Base-by-base conservation (phyloP, 192 early-diverging fungal genomes). In the Kickxella alabastrina region DNA sequence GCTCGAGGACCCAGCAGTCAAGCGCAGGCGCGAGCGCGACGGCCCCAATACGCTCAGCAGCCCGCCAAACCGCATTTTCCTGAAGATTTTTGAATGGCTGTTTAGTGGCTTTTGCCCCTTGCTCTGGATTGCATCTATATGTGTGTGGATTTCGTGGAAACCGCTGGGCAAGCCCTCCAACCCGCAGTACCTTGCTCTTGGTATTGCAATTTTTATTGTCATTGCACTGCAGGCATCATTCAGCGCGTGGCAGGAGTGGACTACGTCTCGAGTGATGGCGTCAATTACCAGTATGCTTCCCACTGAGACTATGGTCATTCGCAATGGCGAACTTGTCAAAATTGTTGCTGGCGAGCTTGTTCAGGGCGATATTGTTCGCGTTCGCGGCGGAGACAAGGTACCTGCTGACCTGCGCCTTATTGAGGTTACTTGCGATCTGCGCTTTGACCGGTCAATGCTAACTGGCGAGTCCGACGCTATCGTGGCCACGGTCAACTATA, bases 381-480 rank as follows among this genome's bases (percentile, higher is more conserved):
- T 89, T 4, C 65, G 53, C 0, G 40, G 79, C 23, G 87, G 87
- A 15, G 57, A 80, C 46, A 81, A 80, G 44, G 80, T 90, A n/a
- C 88, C 88, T 27, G 86, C 86, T 13, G 88, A 90, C 50, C 18
- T 78, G 23, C 61, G 83, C 10, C 40, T 90, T 24, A 60, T 87
- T 10, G 57, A 84, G 66, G 80, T 82, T 6, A 29, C 42, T 84
- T 68, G 83, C 18, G 86, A 88, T 57, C 71, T 91, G 22, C 83
- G 89, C 34, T 79, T 95, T 42, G 92, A 95, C 65, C 90, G 92
- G 17, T 75, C 84, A 9, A 54, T 90, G 23, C 63, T 90, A 22
- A 90, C 90, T n/a, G 90, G 90, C 26, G 88, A 92, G 65, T 72
- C 74, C 24, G 78, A 84, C 19, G 65, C 82, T n/a, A 77, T 90